Conservation (phyloP, 257 asterid species). For the Solanum clarkiae region DNA sequence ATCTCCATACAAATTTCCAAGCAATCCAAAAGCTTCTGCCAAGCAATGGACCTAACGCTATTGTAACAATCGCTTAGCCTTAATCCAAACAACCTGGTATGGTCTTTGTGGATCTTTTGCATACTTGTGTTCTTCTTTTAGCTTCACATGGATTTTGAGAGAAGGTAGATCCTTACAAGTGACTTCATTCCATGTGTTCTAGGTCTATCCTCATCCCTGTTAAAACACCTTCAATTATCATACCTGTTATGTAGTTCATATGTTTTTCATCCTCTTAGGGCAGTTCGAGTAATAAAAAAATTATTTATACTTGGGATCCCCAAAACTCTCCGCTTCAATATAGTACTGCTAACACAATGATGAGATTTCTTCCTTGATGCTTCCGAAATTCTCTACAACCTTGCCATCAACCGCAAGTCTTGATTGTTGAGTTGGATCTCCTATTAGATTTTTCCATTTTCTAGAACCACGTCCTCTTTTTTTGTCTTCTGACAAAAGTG, state of each 20-base stretch:
- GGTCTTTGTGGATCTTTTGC: not conserved
- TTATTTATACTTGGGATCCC: not conserved
- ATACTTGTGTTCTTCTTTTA: not conserved
- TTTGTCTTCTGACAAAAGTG: not conserved
- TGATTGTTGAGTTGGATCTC: not conserved
- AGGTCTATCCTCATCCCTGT: not conserved
- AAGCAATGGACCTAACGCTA: not conserved
- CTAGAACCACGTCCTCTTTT: not conserved
- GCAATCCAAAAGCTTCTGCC: not conserved
- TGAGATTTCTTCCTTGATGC: not conserved
- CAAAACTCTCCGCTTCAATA: not conserved
- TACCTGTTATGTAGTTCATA: not conserved
- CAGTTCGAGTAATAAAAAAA: not conserved
- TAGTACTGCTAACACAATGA: not conserved
- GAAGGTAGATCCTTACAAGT: not conserved
- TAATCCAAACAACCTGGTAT: not conserved
- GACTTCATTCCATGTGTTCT: not conserved
- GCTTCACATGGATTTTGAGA: not conserved
- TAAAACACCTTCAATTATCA: not conserved
- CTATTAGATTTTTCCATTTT: not conserved
- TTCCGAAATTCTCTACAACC: not conserved
- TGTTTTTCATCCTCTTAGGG: not conserved
- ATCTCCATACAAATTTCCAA: not conserved
- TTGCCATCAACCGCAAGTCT: not conserved
- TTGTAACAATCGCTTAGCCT: not conserved